phyloP scores from a whole-genome alignment of 495 filamentous ascomycete species.

The Aspergillus biplanus region DNA sequence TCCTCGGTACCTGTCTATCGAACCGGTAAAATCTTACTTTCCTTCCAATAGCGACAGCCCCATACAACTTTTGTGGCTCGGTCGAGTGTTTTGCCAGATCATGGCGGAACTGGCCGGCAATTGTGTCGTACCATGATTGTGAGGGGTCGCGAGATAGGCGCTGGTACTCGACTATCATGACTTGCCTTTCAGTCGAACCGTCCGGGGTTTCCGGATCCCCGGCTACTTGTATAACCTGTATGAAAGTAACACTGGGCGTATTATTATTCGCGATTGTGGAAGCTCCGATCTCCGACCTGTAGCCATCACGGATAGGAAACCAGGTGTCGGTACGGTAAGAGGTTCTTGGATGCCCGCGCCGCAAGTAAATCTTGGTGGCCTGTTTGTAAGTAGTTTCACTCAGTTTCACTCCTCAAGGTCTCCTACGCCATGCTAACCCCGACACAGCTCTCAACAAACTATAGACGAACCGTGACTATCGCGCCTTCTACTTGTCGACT shows the following conservation, averaged over 20 bases:
- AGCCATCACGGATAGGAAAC: conserved; percentile 11
- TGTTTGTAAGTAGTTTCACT: conserved; percentile 22
- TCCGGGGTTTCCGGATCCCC: neutral
- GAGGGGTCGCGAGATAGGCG: conserved; percentile 7
- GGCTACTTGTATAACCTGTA: conserved; percentile 7
- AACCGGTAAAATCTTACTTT: conserved; percentile 14
- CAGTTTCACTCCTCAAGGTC: neutral
- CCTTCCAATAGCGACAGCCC: conserved; percentile 8
- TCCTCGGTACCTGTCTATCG: neutral
- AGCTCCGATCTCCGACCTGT: conserved; percentile 1
- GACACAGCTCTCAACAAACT: conserved; percentile 22
- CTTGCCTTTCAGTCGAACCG: conserved; percentile 4
- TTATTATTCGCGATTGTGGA: neutral
- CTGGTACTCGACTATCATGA: conserved; percentile 12
- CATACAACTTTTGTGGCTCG: neutral
- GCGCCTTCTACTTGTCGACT: conserved; percentile 13
- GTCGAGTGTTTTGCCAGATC: conserved; percentile 7
- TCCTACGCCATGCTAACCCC: conserved; percentile 15
- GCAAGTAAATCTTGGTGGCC: neutral
- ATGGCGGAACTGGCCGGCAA: conserved; percentile 1
- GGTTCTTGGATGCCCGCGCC: neutral
- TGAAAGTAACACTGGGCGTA: conserved; percentile 6
- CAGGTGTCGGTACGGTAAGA: conserved; percentile 12
- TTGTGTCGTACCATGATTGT: conserved; percentile 7
- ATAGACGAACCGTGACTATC: conserved; percentile 17